Conservation (phyloP, 768 basidiomycete genomes). For the Symmetrospora coprosmae region DNA sequence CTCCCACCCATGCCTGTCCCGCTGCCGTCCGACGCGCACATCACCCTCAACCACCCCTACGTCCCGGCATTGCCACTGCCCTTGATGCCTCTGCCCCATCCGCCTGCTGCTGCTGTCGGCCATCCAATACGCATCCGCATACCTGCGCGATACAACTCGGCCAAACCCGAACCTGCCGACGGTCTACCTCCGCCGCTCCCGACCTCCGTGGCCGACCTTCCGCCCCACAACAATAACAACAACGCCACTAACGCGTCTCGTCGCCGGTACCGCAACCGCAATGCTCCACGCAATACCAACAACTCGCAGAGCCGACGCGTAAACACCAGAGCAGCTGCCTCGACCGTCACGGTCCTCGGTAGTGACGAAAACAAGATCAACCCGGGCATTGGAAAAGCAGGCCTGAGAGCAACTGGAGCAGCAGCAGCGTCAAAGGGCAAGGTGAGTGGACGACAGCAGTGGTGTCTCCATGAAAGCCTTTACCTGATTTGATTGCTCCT, state of each 20-base stretch:
- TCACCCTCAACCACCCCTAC: too few species aligned
- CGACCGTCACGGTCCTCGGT: too few species aligned
- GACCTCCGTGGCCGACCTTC: not conserved
- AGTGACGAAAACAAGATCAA: conserved; percentile 10
- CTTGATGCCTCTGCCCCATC: too few species aligned
- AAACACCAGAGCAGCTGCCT: not conserved
- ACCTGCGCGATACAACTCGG: not conserved
- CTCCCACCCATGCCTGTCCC: not conserved
- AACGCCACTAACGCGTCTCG: too few species aligned
- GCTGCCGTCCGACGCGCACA: too few species aligned
- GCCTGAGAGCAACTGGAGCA: too few species aligned
- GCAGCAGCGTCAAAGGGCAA: too few species aligned
- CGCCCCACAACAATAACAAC: not conserved
- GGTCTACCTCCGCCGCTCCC: not conserved
- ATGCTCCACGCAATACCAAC: not conserved
- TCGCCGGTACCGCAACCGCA: not conserved
- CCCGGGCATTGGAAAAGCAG: not conserved
- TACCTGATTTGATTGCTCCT: too few species aligned
- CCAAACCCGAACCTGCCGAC: not conserved
- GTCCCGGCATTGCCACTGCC: too few species aligned
- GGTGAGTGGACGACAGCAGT: too few species aligned
- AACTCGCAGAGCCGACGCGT: not conserved
- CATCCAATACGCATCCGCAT: not conserved
- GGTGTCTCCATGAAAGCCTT: too few species aligned
- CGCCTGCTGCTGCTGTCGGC: too few species aligned